Conservation (phyloP, 768 basidiomycete genomes). For the Sistotremastrum niveocremeum region DNA sequence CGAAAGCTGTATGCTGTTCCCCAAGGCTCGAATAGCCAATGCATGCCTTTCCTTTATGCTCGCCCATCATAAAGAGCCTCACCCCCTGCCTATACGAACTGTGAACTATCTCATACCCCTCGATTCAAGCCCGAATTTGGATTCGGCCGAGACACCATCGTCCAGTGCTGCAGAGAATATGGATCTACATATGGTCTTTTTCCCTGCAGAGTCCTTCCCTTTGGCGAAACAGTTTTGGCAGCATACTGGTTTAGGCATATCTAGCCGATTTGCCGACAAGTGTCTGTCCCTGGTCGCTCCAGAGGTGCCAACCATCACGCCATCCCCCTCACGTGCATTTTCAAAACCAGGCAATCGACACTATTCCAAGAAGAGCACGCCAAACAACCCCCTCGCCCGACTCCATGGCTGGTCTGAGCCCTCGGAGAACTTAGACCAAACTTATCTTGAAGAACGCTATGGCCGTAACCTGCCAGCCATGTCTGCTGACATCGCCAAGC, state of each 20-base stretch:
- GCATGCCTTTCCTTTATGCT: constrained; percentile 65
- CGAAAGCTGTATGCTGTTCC: constrained; percentile 71
- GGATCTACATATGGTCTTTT: constrained; percentile 74
- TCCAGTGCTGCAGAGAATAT: constrained; percentile 19
- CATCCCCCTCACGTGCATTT: constrained; percentile 17
- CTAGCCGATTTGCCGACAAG: constrained; percentile 73
- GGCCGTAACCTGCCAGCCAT: constrained; percentile 75
- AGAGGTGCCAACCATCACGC: constrained; percentile 7
- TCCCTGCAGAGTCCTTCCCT: constrained; percentile 43
- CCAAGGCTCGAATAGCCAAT: constrained; percentile 58
- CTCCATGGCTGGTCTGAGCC: constrained; percentile 23
- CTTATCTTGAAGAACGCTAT: constrained; percentile 89
- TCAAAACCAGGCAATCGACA: constrained; percentile 42
- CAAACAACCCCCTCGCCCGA: constrained; percentile 4
- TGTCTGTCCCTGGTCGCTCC: constrained; percentile 58
- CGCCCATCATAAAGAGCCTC: constrained; percentile 30
- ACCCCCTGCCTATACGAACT: constrained; percentile 36
- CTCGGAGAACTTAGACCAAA: constrained; percentile 43
- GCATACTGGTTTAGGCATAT: constrained; percentile 82
- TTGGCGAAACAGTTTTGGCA: constrained; percentile 93
- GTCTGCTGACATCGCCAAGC: constrained; percentile 69
- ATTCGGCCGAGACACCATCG: constrained; percentile 7
- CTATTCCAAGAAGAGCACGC: constrained; percentile 32
- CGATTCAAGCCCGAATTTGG: constrained; percentile 25
- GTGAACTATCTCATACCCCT: constrained; percentile 63